Evolutionary conservation across 2,329 filamentous ascomycete species (phyloP), one percentile per base, ranked within the genome.

Genomic region (Berkeleyomyces rouxiae): DNA sequence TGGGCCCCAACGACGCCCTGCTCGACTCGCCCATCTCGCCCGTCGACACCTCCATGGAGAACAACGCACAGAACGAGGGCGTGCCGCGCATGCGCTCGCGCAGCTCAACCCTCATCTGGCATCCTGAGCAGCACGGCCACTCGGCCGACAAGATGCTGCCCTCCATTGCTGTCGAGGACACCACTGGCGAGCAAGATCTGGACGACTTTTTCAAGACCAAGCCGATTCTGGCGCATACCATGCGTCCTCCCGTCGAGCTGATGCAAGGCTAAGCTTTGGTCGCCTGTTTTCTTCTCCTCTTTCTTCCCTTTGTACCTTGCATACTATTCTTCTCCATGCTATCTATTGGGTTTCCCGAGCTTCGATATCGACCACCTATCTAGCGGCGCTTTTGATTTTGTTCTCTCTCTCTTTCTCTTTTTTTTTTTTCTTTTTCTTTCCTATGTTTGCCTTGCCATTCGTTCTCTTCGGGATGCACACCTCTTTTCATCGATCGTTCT

Each of bases 91-190:
- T 70, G 39, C 74, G 83, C 66, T 85, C 82, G 69, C 77, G 82
- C 64, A 85, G 82, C 71, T 83, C 80, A 46, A 86, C 84, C 0
- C 76, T 86, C 61, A 82, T 87, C 68, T 87, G 84, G 74, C 77
- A 82, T 68, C 83, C 84, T 0, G 74, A 75, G n/a, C 77, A 79
- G 66, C 76, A 81, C 66, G 79, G 78, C 23, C 74, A 72, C 63
- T 79, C 77, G 70, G 78, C 81, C 4, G 75, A 78, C 58, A 49
- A 61, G 53, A 61, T 59, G 51, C 71, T 87, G 68, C 84, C 84
- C 2, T 82, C 82, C 44, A 84, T 87, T 65, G 79, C 81, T 44
- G 83, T 87, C 10, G 82, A 86, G 68, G 84, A 87, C 69, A 82
- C 83, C 76, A 85, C 83, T 11, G 80, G 82, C 66, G 78, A 77